Evolutionary conservation across 805 yeast genomes (phyloP).

Genomic region (Debaryomyces prosopidis): DNA sequence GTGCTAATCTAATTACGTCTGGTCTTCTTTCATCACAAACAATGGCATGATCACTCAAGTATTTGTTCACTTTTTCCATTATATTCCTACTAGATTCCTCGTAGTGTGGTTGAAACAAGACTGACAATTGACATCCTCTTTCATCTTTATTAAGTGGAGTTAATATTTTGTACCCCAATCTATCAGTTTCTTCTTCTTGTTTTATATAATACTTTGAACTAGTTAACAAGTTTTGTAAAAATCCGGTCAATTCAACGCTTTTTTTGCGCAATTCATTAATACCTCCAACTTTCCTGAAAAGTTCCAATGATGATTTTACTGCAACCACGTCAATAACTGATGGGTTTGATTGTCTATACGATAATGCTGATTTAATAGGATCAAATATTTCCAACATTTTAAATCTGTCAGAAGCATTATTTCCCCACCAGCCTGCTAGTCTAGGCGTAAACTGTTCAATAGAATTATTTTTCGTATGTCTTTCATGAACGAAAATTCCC

Average conservation of each 20-base stretch:
- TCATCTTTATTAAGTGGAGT: slow-evolving; percentile 61
- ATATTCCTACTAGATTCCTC: slow-evolving; percentile 38
- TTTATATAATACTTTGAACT: slow-evolving; percentile 48
- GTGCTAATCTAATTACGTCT: slow-evolving; percentile 86
- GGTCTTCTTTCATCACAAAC: slow-evolving; percentile 90
- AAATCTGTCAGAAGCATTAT: slow-evolving; percentile 67
- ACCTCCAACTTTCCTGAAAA: slow-evolving; percentile 65
- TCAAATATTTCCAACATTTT: slow-evolving; percentile 76
- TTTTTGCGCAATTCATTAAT: slow-evolving; percentile 55
- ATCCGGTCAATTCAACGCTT: slow-evolving; percentile 58
- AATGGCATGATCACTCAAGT: slow-evolving; percentile 58
- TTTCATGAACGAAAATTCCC: slow-evolving; percentile 76
- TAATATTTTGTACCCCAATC: slow-evolving; percentile 60
- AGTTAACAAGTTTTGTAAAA: slow-evolving; percentile 49
- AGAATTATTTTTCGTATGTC: slow-evolving; percentile 32
- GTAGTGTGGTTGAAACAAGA: slow-evolving; percentile 54
- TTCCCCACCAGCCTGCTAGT: slow-evolving; percentile 98
- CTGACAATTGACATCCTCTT: slow-evolving; percentile 82
- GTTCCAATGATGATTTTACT: slow-evolving; percentile 61
- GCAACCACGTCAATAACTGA: slow-evolving; percentile 84
- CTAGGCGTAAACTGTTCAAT: slow-evolving; percentile 52
- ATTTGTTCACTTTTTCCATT: slow-evolving; percentile 61
- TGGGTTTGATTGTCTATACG: slow-evolving; percentile 89
- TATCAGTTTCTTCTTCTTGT: slow-evolving; percentile 12
- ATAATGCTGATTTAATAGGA: slow-evolving; percentile 83